Percentiles rank a stretch among this genome's conserved stretches.
Evolutionary conservation across 495 filamentous ascomycete genomes (phyloP).

Genomic region (Filosporella fistucella): DNA sequence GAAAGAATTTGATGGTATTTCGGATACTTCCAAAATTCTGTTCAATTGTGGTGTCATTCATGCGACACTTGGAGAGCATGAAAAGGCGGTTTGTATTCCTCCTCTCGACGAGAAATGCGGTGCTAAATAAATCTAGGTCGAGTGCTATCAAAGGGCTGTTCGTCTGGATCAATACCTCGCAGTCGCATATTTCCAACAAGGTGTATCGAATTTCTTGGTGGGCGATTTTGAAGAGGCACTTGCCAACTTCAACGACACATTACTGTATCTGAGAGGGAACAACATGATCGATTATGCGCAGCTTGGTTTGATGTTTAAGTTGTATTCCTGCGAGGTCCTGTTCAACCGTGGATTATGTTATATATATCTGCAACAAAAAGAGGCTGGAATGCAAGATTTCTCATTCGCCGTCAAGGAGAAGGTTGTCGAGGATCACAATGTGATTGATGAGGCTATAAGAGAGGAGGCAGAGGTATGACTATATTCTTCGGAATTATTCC

Average conservation of each 20-base stretch:
- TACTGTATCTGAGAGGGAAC: slow-evolving; percentile 92
- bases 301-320: slow-evolving; percentile 89
- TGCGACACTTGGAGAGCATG: slow-evolving; percentile 95
- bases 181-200: slow-evolving; percentile 97
- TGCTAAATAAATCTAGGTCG: slow-evolving; percentile 55
- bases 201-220: slow-evolving; percentile 95
- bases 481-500: background rate
- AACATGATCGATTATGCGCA: slow-evolving; percentile 98
- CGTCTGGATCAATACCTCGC: slow-evolving; percentile 90
- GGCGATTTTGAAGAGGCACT: slow-evolving; percentile 97
- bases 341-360: slow-evolving; percentile 98
- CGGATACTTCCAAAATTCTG: slow-evolving; percentile 96
- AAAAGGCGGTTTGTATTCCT: slow-evolving; percentile 71
- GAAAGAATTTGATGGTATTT: slow-evolving; percentile 74
- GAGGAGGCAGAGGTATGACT: slow-evolving; percentile 82
- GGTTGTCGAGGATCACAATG: slow-evolving; percentile 88
- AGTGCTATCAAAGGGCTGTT: slow-evolving; percentile 90
- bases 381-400: slow-evolving; percentile 85
- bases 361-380: slow-evolving; percentile 90
- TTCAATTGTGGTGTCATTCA: slow-evolving; percentile 99
- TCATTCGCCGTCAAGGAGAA: slow-evolving; percentile 94
- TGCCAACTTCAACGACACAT: slow-evolving; percentile 97
- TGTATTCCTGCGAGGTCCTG: slow-evolving; percentile 95
- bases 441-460: slow-evolving; percentile 93
- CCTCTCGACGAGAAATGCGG: background rate